Evolutionary conservation across 805 yeast genomes (phyloP), one percentile per base, ranked within the genome.

Genomic region (Nakazawaea ambrosiae): DNA sequence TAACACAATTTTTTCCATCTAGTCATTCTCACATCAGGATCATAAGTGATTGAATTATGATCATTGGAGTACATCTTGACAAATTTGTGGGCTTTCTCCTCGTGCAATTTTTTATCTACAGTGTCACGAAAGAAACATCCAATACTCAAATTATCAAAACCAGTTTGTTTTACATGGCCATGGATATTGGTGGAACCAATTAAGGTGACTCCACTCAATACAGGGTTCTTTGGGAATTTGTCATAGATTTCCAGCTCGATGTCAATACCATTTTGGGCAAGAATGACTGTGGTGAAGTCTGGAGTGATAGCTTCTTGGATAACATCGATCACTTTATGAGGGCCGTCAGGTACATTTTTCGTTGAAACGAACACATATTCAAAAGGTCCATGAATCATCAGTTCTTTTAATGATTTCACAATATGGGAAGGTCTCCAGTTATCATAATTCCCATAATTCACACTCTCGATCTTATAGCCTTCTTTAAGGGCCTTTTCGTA

Each of bases 351-450:
- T 18, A 76, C 60, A 47, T 71, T 75, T 52, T 80, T 80, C 23
- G 78, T 71, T 27, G 75, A 64, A 9, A 79, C 72, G 5, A 78
- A 61, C 25, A 80, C 61, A 49, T 60, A 80, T 48, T 80, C 86
- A 47, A 58, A 79, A 1, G 54, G 49, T 12, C 38, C 38, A 18
- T 22, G 19, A 25, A 49, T 42, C 2, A 65, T 61, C 1, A 80
- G 78, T 7, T 63, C 71, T 2, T 67, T 63, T 0, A 71, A 61
- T 12, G 58, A 52, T n/a, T 53, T 58, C 36, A 44, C 70, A 15
- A 61, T 52, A 37, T 51, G 56, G n/a, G 44, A 43, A 2, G 89
- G 90, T 49, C 58, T 68, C 81, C 82, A 82, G 39, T 58, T 52
- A 7, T 55, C 49, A 31, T 77, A 45, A 9, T 57, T 43, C 3